Evolutionary conservation across 2,329 filamentous ascomycete genomes (phyloP), one percentile per base, ranked within the genome.

Genomic region (Aspergillus melleus): DNA sequence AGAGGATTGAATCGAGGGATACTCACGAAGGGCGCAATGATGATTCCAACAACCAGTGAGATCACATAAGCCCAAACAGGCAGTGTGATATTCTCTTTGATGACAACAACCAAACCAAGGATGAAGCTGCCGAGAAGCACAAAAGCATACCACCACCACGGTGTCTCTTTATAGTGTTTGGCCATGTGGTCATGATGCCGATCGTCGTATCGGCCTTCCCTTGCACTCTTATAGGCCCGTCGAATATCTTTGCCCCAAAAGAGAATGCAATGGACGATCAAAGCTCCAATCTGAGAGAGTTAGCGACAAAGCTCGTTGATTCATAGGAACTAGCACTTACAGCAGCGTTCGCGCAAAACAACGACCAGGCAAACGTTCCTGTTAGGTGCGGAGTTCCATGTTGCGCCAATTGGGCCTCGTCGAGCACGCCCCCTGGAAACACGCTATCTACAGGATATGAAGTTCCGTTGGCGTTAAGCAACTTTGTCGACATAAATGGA

Each of bases 1-100:
- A 5, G 6, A 42, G 16, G 16, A 19, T n/a, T n/a, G 36, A 8
- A 16, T 42, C 4, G 36, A n/a, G 36, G 26, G 2, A n/a, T 42
- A 42, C 68, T 66, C 30, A 60, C 66, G 19, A 86, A 77, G 0
- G 83, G 84, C 0, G 83, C 80, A 22, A 86, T 81, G 57, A 83
- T 66, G 0, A 71, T 11, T 0, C 69, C 69, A 1, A 83, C 24
- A 0, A 81, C 26, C 0, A 83, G 71, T 0, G 80, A 67, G 1
- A 83, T 72, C 9, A 83, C 68, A 58, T 82, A 83, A 0, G 75
- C 80, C 81, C 81, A 83, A 2, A 62, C 72, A 0, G 80, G 78
- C 29, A 83, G 71, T 0, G 80, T 82, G 3, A 81, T 77, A 47
- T 83, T 72, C 52, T 80, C 77, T 56, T 78, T 80, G 49, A 76